Percentiles rank a stretch among this genome's conserved stretches.
These are phyloP conservation scores for Bertia moriformis DNA, from an alignment of 2,329 filamentous ascomycete species.

Conservation along the genomic window DNA sequence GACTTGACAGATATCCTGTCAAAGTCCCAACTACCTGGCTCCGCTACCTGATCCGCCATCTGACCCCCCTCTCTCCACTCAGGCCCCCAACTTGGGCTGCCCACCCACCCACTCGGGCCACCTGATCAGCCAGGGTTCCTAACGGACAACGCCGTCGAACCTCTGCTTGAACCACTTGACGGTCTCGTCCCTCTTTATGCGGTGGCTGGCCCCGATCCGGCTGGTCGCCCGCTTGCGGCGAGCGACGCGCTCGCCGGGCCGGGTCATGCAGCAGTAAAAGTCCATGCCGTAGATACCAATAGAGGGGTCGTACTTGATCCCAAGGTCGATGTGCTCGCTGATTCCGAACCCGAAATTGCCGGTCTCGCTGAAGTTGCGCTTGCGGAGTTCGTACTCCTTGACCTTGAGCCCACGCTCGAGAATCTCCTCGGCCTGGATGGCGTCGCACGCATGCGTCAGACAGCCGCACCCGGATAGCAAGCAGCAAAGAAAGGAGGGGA, in stretches of 20 bases:
- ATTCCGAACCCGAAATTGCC: slow-evolving; percentile 99
- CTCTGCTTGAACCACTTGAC: slow-evolving; percentile 78
- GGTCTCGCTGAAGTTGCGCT: slow-evolving; percentile 99
- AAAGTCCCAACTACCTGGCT: no score
- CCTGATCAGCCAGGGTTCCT: no score
- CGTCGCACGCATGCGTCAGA: no score
- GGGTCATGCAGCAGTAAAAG: slow-evolving; percentile 99
- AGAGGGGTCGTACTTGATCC: slow-evolving; percentile 98
- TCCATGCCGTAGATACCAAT: slow-evolving; percentile 99
- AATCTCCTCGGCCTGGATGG: slow-evolving; percentile 99
- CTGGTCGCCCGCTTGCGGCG: slow-evolving; percentile 83
- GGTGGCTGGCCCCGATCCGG: slow-evolving; percentile 75
- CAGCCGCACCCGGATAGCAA: no score
- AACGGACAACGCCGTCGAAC: slow-evolving; percentile 98
- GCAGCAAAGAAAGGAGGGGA: no score
- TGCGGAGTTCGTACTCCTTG: slow-evolving; percentile 99
- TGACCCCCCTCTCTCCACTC: slow-evolving; percentile 9
- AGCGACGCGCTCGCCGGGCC: slow-evolving; percentile 92
- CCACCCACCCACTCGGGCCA: slow-evolving; percentile 7
- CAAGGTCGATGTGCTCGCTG: slow-evolving; percentile 99
- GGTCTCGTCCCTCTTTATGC: slow-evolving; percentile 87
- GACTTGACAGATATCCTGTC: slow-evolving; percentile 41
- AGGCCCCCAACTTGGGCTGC: slow-evolving; percentile 4
- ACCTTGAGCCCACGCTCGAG: slow-evolving; percentile 99
- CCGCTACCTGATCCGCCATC: slow-evolving; percentile 9